Evolutionary conservation across 1,139 yeast genomes (phyloP).

Genomic region (Yamadazyma triangularis): DNA sequence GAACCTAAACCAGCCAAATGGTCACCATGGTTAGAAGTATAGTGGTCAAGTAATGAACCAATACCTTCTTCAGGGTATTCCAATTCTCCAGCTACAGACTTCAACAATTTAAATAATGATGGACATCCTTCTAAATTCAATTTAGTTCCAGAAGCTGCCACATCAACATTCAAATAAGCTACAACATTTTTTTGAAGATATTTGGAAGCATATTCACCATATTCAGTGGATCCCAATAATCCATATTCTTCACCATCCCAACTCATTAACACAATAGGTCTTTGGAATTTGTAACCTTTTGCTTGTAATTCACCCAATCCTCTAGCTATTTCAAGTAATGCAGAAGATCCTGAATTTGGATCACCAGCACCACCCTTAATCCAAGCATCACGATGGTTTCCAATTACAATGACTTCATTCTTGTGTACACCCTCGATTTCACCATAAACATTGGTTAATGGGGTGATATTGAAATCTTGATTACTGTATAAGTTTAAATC

Average conservation of each 20-base stretch:
- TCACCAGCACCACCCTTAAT: slow-evolving; percentile 53
- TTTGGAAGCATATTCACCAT: slow-evolving; percentile 38
- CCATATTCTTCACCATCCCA: slow-evolving; percentile 50
- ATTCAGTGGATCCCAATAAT: slow-evolving; percentile 44
- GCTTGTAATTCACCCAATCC: slow-evolving; percentile 44
- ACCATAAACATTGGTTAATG: slow-evolving; percentile 43
- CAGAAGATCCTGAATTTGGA: slow-evolving; percentile 44
- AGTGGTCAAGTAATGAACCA: slow-evolving; percentile 56
- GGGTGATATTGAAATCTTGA: slow-evolving; percentile 39
- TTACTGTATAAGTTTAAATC: slow-evolving; percentile 41
- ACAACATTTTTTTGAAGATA: slow-evolving; percentile 34
- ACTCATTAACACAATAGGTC: slow-evolving; percentile 37
- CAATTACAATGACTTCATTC: slow-evolving; percentile 40
- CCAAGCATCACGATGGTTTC: slow-evolving; percentile 51
- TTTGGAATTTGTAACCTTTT: slow-evolving; percentile 36
- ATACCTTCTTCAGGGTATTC: slow-evolving; percentile 44
- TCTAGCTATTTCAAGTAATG: slow-evolving; percentile 40
- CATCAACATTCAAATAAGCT: slow-evolving; percentile 43
- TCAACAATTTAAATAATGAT: slow-evolving; percentile 28
- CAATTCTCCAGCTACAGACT: slow-evolving; percentile 28
- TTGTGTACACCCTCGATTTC: slow-evolving; percentile 38
- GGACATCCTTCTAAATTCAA: slow-evolving; percentile 38
- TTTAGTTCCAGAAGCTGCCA: slow-evolving; percentile 32
- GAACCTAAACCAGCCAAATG: slow-evolving; percentile 35
- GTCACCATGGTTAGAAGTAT: slow-evolving; percentile 30